Evolutionary conservation across 2,329 filamentous ascomycete species (phyloP).

Genomic region (Botrytis fragariae): DNA sequence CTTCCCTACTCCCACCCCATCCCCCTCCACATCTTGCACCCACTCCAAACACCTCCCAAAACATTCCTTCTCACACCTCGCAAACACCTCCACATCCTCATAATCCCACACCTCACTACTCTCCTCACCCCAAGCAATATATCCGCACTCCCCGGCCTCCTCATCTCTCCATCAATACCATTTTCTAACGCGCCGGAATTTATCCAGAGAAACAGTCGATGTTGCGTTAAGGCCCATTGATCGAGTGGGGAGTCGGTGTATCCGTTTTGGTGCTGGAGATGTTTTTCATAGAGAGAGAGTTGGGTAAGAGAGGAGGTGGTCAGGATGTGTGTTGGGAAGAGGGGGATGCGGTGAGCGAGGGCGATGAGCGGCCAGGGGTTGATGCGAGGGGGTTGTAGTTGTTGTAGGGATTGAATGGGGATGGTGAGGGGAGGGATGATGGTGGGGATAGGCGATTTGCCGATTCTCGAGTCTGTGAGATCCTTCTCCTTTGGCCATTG

Average conservation of each 20-base stretch:
- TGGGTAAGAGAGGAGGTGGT: not conserved
- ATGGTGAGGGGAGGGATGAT: too few species aligned
- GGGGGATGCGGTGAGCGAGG: not conserved
- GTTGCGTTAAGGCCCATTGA: not conserved
- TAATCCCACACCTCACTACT: not conserved
- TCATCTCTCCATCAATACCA: not conserved
- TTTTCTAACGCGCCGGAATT: not conserved
- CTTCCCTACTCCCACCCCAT: accelerated
- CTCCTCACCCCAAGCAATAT: not conserved
- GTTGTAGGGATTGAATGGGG: not conserved
- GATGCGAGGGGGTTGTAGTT: not conserved
- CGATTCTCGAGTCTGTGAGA: not conserved
- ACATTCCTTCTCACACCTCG: accelerated
- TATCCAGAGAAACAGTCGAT: not conserved
- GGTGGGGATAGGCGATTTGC: accelerated
- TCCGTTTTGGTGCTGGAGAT: not conserved
- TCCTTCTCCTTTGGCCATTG: accelerated
- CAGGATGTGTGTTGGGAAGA: not conserved
- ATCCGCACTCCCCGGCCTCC: not conserved
- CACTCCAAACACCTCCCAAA: not conserved
- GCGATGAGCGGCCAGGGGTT: not conserved
- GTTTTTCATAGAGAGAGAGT: not conserved
- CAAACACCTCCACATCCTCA: not conserved
- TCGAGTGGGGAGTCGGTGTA: not conserved
- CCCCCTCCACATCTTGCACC: too few species aligned